Evolutionary conservation across 345 rosid species (phyloP), one percentile per base, ranked within the genome.

Genomic region (Pugionium dolabratum): DNA sequence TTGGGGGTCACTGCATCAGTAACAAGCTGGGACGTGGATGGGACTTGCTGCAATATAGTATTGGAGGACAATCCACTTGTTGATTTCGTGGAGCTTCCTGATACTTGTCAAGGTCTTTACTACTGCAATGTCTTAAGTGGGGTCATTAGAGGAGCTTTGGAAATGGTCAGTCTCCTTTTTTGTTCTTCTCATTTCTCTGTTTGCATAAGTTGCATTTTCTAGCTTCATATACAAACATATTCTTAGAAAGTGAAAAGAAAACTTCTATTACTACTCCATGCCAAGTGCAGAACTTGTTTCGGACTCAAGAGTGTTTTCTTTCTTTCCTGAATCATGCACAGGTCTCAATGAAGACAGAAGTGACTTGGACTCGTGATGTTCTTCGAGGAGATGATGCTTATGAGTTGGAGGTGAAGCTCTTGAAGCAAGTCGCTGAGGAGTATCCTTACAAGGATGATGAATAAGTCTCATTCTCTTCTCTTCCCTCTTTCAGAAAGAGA

Each of bases 301-400:
- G 28, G 32, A 11, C 68, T 30, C 1, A 56, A 56, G 31, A 18
- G 31, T 48, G 37, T 56, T 40, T 5, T 50, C 6, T 29, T 1
- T 6, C 9, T 25, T 28, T 7, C 18, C 29, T 50, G 54, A 18
- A 35, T 7, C 10, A 31, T 62, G 42, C n/a, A 43, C 8, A 94
- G 99, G 99, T 86, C 43, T 88, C 99, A 42, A 88, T 90, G 99
- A 94, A 88, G 88, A 85, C 95, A 34, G 96, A 90, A 83, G 87
- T 90, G 32, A 80, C 89, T 33, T 90, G 99, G 95, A 74, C 81
- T 10, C 84, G 86, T 1, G 92, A 90, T 62, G 79, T 83, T 82
- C 90, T 94, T 54, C 70, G 86, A 35, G 96, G 99, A 35, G 96
- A 86, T 56, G 96, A 85, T 79, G 89, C 85, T 5, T 86, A 80